Conservation (phyloP, 192 early-diverging fungal genomes). For the Umbelopsis ramanniana region DNA sequence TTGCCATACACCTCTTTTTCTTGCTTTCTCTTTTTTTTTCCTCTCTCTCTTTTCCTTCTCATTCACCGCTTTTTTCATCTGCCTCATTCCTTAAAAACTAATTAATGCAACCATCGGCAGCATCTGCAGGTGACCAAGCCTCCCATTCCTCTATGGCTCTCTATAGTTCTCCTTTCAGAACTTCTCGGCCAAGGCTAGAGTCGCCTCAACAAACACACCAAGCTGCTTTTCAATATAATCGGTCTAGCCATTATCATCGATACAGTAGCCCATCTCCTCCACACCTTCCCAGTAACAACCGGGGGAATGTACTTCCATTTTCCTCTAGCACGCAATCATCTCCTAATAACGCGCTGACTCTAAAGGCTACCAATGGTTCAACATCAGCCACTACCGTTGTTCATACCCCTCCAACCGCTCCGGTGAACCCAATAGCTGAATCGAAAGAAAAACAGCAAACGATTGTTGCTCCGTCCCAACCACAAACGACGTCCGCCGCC, state of each 20-base stretch:
- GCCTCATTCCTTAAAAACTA: neutral
- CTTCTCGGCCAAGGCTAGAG: constrained; percentile 21
- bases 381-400: neutral
- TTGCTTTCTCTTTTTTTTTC: neutral
- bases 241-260: constrained; percentile 20
- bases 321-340: neutral
- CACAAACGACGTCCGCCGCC: neutral
- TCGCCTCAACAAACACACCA: constrained; percentile 11
- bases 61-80: neutral
- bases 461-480: neutral
- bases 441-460: constrained; percentile 18
- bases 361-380: neutral
- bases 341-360: constrained; percentile 12
- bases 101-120: neutral
- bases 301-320: constrained; percentile 16
- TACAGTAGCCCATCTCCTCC: constrained; percentile 21
- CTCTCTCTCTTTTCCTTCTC: neutral
- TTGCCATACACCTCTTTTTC: too few relatives aligned
- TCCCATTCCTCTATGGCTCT: constrained; percentile 8
- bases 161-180: constrained; percentile 16
- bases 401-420: neutral
- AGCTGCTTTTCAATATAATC: constrained; percentile 10
- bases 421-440: neutral
- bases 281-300: constrained; percentile 19
- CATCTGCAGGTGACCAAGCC: constrained; percentile 16